Evolutionary conservation across 75 land plant species (phyloP).

Genomic region (Sequoia sempervirens): DNA sequence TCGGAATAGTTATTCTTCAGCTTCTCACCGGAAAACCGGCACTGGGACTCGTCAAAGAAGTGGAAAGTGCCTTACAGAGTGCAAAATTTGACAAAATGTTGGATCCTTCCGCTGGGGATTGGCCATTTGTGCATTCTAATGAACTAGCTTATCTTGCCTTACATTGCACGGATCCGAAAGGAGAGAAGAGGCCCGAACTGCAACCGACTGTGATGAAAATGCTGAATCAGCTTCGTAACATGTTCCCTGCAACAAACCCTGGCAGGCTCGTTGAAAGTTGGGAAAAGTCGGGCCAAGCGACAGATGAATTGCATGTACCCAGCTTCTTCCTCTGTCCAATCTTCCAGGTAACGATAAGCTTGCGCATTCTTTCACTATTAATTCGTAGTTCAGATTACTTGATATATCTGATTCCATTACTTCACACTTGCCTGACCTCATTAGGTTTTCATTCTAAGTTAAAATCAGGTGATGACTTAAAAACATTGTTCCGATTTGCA

Average conservation of each 20-base stretch:
- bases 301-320: not conserved
- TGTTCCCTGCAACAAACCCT: not conserved
- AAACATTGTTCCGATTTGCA: not conserved
- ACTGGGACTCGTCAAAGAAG: conserved; percentile 4
- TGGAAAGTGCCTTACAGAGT: conserved; percentile 5
- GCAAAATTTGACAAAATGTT: not conserved
- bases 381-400: not conserved
- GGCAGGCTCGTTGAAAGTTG: conserved; percentile 17
- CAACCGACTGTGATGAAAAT: conserved; percentile 38
- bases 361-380: not conserved
- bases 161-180: conserved; percentile 14
- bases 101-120: conserved; percentile 9
- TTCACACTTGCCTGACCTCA: not conserved
- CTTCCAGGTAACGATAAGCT: not conserved
- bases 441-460: not conserved
- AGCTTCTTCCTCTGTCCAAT: conserved; percentile 11
- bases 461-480: not conserved
- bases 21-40: conserved; percentile 24
- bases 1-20: conserved; percentile 24
- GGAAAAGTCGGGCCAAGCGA: conserved; percentile 8
- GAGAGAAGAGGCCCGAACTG: conserved; percentile 48
- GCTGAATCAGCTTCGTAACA: conserved; percentile 4
- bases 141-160: conserved; percentile 8
- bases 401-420: too few relatives aligned
- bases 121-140: conserved; percentile 8